Evolutionary conservation across 495 filamentous ascomycete genomes (phyloP), one percentile per base, ranked within the genome.

Genomic region (Elaphomyces granulatus): DNA sequence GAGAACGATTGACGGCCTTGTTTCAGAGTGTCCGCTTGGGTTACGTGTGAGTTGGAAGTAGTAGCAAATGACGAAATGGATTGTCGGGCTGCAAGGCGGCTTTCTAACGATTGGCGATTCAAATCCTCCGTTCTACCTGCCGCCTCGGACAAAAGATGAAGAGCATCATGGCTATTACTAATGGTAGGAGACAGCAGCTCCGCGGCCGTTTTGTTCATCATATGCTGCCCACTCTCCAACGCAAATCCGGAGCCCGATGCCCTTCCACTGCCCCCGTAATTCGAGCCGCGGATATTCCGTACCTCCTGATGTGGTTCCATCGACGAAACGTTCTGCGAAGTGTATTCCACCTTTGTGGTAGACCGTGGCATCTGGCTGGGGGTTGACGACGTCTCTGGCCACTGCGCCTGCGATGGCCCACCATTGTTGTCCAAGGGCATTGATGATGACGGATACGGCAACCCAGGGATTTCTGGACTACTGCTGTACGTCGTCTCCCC

Each of bases 131-230:
- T 72, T 34, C 68, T 54, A 2, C 69, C 68, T 6, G 73, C 71
- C 4, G 73, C 73, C 43, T 75, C 70, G n/a, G 72, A 72, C 16
- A 77, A 49, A 9, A 74, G 52, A 51, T 74, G 63, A n/a, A 77
- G 49, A 18, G 73, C 73, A 48, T 77, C 73, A 39, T 74, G 70
- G 20, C 67, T 70, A 43, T 71, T 74, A 32, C 68, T 71, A 39
- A 77, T 74, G 8, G 70, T 67, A 12, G 63, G 68, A 41, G 71
- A 72, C 36, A 77, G 57, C 37, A 77, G 40, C 37, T 71, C 69
- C 3, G 70, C 67, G 9, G 71, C 68, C 12, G 63, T 72, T 9
- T 67, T 61, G 36, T 72, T 71, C 57, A 68, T 61, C 56, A 72
- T 68, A 41, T 69, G 60, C 36, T 58, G 62, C 28, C 63, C 59